phyloP scores from a whole-genome alignment of 768 basidiomycete genomes.

The Kwoniella botswanensis region DNA sequence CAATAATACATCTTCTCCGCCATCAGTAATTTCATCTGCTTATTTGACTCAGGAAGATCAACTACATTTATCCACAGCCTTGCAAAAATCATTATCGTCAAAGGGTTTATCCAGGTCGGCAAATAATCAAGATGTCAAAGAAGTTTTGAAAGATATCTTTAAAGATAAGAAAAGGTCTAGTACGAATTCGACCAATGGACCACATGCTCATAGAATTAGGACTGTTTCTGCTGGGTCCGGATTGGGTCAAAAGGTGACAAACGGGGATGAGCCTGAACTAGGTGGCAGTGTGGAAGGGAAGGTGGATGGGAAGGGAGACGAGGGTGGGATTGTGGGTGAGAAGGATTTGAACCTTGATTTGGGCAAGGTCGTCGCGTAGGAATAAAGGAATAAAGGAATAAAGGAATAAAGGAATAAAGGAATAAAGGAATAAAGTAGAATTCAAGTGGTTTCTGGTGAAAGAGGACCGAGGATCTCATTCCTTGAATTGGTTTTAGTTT shows the following conservation, averaged over 20 bases:
- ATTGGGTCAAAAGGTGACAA: background rate
- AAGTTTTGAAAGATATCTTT: conserved; percentile 56
- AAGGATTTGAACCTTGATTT: no score
- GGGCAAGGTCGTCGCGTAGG: no score
- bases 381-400: no score
- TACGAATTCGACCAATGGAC: background rate
- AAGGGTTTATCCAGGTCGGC: conserved; percentile 9
- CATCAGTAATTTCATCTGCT: conserved; percentile 31
- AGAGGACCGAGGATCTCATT: no score
- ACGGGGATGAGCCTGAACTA: background rate
- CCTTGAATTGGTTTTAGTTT: no score
- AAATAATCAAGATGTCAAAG: conserved; percentile 36
- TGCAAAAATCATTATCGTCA: conserved; percentile 6
- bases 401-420: no score
- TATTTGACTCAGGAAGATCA: conserved; percentile 19
- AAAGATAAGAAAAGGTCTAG: conserved; percentile 43
- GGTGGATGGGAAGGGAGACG: no score
- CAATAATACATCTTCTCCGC: conserved; percentile 27
- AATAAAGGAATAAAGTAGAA: no score
- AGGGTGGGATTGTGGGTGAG: no score
- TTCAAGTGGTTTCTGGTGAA: no score
- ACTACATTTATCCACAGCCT: background rate
- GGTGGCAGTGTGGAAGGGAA: no score
- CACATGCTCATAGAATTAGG: conserved; percentile 2
- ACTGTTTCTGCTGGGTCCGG: background rate